Evolutionary conservation across 2,329 filamentous ascomycete genomes (phyloP), one percentile per base, ranked within the genome.

Genomic region (Fonsecaea multimorphosa): DNA sequence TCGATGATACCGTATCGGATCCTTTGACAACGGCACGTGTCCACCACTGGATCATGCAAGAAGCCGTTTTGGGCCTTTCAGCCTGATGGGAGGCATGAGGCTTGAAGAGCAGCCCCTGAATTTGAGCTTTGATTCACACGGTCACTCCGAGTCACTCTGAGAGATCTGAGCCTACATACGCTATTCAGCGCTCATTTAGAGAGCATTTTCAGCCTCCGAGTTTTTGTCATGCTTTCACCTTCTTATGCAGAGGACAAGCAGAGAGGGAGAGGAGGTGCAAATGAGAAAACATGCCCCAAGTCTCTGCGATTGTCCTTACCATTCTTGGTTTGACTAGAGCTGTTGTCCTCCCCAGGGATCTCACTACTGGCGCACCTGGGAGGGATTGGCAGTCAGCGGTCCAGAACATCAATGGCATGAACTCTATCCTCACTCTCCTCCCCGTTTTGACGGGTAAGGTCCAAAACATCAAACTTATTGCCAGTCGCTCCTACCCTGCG

Each of bases 331-430:
- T 19, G 4, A 40, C 38, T 5, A n/a, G n/a, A 19, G 38, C 38
- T 40, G 38, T n/a, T 40, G 38, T 19, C 38, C 38, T 40, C 8
- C 38, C 38, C 16, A n/a, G 38, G 38, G 38, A 40, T 19, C 38
- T 40, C 4, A n/a, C 38, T n/a, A 40, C 38, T 3, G 38, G 8
- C 38, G 38, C 38, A n/a, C 14, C 3, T 1, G 36, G 38, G n/a
- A 57, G 54, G 5, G 54, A 57, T 38, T 57, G 31, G 54, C 31
- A 57, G 32, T 24, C 54, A 36, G 54, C 54, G 14, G 31, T 57
- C 12, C 31, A 57, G 32, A 57, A 57, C 31, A 57, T 57, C 31
- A 57, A 57, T 24, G 54, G 54, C 54, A 36, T 57, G 54, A 57
- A 57, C n/a, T 57, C 31, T n/a, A 22, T 38, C 31, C 54, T 57